These are phyloP conservation scores for Boletus sp. DNA, from an alignment of 768 basidiomycete species.

Conservation along the genomic window DNA sequence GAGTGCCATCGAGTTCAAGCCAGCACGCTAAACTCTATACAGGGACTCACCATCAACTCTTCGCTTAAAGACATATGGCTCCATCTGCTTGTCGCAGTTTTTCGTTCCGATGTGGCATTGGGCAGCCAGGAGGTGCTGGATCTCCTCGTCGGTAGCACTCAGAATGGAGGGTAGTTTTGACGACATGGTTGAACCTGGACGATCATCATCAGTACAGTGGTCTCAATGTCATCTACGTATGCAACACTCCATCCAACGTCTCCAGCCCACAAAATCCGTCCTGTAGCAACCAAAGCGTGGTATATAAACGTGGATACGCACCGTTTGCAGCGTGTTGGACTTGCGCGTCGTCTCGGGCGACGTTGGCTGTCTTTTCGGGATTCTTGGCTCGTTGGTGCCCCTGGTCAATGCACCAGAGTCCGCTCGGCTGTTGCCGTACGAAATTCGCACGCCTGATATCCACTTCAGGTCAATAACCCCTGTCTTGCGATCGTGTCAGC, in stretches of 20 bases:
- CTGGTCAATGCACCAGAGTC: constrained; percentile 12
- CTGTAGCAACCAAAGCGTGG: constrained; percentile 5
- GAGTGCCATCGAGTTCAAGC: constrained; percentile 10
- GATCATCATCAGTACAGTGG: constrained; percentile 27
- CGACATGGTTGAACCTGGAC: constrained; percentile 46
- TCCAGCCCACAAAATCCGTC: constrained; percentile 7
- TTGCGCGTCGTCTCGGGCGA: constrained; percentile 40
- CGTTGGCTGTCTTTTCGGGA: constrained; percentile 34
- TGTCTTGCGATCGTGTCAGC: background rate
- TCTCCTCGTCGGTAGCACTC: constrained; percentile 95
- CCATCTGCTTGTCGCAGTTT: constrained; percentile 99
- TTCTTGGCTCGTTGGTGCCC: constrained; percentile 21
- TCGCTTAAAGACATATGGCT: constrained; percentile 96
- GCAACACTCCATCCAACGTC: constrained; percentile 35
- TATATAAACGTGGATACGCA: constrained; percentile 29
- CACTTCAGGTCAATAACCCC: constrained; percentile 11
- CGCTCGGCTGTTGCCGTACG: constrained; percentile 20
- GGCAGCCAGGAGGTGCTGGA: constrained; percentile 90
- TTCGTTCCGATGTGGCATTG: constrained; percentile 97
- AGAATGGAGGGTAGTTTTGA: constrained; percentile 94
- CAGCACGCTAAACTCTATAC: constrained; percentile 2
- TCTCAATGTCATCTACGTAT: constrained; percentile 27
- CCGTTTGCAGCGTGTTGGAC: constrained; percentile 37
- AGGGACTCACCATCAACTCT: constrained; percentile 79
- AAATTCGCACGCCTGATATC: constrained; percentile 15